Evolutionary conservation across 306 rosid species (phyloP).

Genomic region (Cucurbita maxima): DNA sequence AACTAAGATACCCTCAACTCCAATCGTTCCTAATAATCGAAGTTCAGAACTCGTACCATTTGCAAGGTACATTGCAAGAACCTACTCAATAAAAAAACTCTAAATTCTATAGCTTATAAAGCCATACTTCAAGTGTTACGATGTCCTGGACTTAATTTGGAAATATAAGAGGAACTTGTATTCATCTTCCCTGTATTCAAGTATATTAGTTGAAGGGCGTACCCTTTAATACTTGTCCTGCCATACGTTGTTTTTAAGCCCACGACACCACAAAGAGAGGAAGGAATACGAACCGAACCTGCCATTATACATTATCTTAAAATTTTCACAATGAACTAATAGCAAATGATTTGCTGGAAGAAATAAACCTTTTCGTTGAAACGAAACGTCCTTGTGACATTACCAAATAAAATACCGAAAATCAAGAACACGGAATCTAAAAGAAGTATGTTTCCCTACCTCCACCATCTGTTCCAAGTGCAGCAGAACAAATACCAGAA

Average conservation of each 20-base stretch:
- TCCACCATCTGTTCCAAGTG: conserved; percentile 97
- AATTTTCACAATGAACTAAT: neutral
- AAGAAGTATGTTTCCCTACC: conserved; percentile 39
- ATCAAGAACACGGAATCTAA: conserved; percentile 8
- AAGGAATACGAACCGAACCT: conserved; percentile 95
- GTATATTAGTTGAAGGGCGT: conserved; percentile 19
- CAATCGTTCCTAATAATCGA: neutral
- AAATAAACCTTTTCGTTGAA: neutral
- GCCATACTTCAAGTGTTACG: neutral
- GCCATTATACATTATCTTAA: conserved; percentile 24
- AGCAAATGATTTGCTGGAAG: neutral
- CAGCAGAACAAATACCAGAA: conserved; percentile 87
- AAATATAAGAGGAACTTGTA: neutral
- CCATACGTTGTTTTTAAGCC: conserved; percentile 83
- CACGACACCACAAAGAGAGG: conserved; percentile 93
- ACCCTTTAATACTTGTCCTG: conserved; percentile 66
- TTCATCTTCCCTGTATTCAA: no score
- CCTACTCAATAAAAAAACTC: neutral
- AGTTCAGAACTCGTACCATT: neutral
- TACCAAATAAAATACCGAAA: conserved; percentile 1
- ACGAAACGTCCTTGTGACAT: neutral
- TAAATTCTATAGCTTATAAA: neutral
- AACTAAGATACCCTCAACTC: neutral
- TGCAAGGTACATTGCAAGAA: neutral
- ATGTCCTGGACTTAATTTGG: neutral